phyloP scores from a whole-genome alignment of 2,329 filamentous ascomycete species.

The Neophaeococcomyces mojaviensis region DNA sequence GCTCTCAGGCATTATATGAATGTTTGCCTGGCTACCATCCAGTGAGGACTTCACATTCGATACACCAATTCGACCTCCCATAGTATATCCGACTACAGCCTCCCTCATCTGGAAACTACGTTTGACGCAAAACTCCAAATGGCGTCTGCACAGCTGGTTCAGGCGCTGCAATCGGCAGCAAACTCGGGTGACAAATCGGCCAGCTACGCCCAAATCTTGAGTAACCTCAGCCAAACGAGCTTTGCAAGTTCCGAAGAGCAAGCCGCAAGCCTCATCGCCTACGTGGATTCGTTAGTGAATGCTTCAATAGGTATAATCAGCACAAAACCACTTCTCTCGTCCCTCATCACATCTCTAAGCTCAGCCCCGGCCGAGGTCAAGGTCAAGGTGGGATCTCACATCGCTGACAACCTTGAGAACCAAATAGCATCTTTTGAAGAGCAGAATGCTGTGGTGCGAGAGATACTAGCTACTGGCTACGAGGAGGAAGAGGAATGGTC shows the following conservation, averaged over 20 bases:
- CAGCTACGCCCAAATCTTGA: slow-evolving; percentile 6
- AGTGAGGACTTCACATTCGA: too few relatives aligned
- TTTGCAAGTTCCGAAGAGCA: slow-evolving; percentile 29
- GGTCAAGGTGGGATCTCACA: slow-evolving; percentile 67
- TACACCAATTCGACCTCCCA: too few relatives aligned
- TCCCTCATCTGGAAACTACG: not conserved
- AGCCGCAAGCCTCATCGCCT: slow-evolving; percentile 31
- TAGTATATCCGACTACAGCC: not conserved
- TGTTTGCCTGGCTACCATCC: too few relatives aligned
- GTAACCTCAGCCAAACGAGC: slow-evolving; percentile 40
- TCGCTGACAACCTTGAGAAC: slow-evolving; percentile 60
- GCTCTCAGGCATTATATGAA: too few relatives aligned
- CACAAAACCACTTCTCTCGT: slow-evolving; percentile 60
- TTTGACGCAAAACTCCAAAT: not conserved
- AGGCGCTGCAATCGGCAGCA: slow-evolving; percentile 2
- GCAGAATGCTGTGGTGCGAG: slow-evolving; percentile 69
- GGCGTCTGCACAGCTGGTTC: slow-evolving; percentile 5
- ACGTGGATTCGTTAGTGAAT: slow-evolving; percentile 61
- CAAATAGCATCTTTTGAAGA: slow-evolving; percentile 73
- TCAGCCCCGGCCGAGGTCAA: slow-evolving; percentile 53
- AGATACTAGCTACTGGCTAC: slow-evolving; percentile 74
- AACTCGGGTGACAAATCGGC: slow-evolving; percentile 8
- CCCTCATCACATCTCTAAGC: slow-evolving; percentile 58
- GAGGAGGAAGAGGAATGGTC: slow-evolving; percentile 75
- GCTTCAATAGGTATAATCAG: slow-evolving; percentile 69